A percentile compares a stretch with the other conserved stretches of the same genome.
Conservation (phyloP, 768 basidiomycete genomes). For the Podaxis rugospora region DNA sequence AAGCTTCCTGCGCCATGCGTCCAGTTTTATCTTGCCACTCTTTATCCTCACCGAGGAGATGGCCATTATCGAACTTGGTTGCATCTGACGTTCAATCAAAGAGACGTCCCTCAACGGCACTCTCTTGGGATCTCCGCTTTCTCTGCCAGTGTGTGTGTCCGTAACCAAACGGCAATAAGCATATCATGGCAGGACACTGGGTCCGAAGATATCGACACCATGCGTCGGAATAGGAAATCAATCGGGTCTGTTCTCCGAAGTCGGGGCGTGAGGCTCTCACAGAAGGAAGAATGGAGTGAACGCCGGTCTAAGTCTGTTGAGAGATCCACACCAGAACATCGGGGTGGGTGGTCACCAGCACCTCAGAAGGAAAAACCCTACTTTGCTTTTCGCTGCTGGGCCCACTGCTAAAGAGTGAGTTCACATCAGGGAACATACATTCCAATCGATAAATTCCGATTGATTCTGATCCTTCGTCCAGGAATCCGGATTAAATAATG, state of each 20-base stretch:
- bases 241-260: background rate
- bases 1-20: background rate
- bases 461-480: background rate
- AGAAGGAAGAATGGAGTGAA: background rate
- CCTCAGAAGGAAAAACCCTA: too few species aligned
- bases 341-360: background rate
- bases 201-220: background rate
- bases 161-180: background rate
- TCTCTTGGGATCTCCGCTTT: background rate
- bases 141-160: background rate
- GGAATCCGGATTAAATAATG: background rate
- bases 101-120: constrained; percentile 1
- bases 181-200: background rate
- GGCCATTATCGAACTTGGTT: background rate
- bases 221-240: background rate
- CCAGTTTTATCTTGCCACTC: background rate
- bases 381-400: too few species aligned
- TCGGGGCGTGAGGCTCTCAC: background rate
- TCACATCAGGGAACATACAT: background rate
- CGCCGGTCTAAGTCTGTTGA: background rate
- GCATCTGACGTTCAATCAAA: background rate
- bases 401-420: background rate
- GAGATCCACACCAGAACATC: background rate
- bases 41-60: constrained; percentile 3
- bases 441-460: background rate